Base-by-base conservation (phyloP, 139 green algal species). In the Marvania coccoides region DNA sequence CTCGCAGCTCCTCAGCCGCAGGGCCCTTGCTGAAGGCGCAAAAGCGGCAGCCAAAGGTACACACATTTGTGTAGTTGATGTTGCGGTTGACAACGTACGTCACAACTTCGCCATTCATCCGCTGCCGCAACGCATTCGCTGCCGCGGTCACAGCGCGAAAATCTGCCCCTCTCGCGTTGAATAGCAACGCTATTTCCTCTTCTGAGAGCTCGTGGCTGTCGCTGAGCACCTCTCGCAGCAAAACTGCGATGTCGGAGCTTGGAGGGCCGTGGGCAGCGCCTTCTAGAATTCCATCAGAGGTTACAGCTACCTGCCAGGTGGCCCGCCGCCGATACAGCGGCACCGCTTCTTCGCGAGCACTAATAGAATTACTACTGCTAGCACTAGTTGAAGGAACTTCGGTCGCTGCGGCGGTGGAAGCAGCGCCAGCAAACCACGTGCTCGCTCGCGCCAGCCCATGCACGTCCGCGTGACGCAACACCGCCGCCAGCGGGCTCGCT, bases 11-110 rank as follows among this genome's bases (percentile, higher is more conserved):
- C 69, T 91, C 82, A 5, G 70, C 40, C 1, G 63, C 55, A 45
- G 75, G 61, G 47, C 80, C 68, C 62, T 72, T 75, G 47, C 70
- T 80, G 65, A 94, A 94, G 1, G 86, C 87, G 58, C 87, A 94
- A 72, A 94, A 94, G 26, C 39, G 53, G 72, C 86, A 93, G 39
- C 56, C 70, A 40, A 64, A 83, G 5, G 47, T 57, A 55, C 74
- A 81, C 6, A 81, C 60, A 30, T 81, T 80, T 24, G 89, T 96
- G 83, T 96, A 95, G 76, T 96, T 96, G 67, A 95, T 95, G 83
- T 95, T 95, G 23, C 87, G 77, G 66, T 87, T 90, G 19, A 92
- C 81, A 0, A 91, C 84, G 64, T 87, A 94, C 0, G 72, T 83
- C 8, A 91, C 86, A 2, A 45, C 46, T 47, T 92, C 78, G 23